Evolutionary conservation across 768 basidiomycete species (phyloP).

Genomic region (Termitomyces bulborhizus): DNA sequence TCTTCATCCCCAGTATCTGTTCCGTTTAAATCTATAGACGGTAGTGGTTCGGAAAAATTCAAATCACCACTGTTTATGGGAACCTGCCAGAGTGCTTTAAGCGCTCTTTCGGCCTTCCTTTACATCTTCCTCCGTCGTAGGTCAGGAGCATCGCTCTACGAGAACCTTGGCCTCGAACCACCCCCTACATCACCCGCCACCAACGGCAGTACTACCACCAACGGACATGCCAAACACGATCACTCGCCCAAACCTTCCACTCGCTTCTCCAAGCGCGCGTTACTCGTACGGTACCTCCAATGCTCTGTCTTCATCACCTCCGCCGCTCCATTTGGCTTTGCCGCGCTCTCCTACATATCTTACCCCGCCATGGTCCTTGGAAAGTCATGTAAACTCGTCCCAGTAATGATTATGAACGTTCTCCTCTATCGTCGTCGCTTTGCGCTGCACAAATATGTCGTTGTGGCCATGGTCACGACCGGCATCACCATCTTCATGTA

Average conservation of each 20-base stretch:
- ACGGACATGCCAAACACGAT: slow-evolving; percentile 24
- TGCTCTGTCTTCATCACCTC: slow-evolving; percentile 83
- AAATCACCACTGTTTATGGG: slow-evolving; percentile 82
- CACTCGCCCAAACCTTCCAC: slow-evolving; percentile 25
- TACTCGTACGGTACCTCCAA: slow-evolving; percentile 75
- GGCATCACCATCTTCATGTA: slow-evolving; percentile 96
- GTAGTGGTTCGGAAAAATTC: slow-evolving; percentile 63
- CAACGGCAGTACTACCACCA: slow-evolving; percentile 15
- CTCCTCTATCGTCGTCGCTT: slow-evolving; percentile 90
- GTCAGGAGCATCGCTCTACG: slow-evolving; percentile 41
- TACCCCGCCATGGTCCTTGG: slow-evolving; percentile 99
- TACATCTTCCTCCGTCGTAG: slow-evolving; percentile 67
- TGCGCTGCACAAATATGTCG: slow-evolving; percentile 91
- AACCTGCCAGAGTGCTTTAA: slow-evolving; percentile 77
- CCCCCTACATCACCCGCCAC: slow-evolving; percentile 19
- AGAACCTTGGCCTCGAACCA: slow-evolving; percentile 57
- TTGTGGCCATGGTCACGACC: slow-evolving; percentile 85
- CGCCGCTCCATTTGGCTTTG: slow-evolving; percentile 95
- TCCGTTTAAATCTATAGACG: slow-evolving; percentile 70
- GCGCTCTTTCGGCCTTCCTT: slow-evolving; percentile 67
- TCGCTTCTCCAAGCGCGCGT: slow-evolving; percentile 33
- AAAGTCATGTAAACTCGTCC: slow-evolving; percentile 98
- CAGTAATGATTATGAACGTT: slow-evolving; percentile 97
- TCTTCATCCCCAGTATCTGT: slow-evolving; percentile 56
- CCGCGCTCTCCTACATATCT: slow-evolving; percentile 90